Percentiles rank a stretch among this genome's conserved stretches.
Conservation (phyloP, 495 filamentous ascomycete genomes). For the Tuber aestivum region DNA sequence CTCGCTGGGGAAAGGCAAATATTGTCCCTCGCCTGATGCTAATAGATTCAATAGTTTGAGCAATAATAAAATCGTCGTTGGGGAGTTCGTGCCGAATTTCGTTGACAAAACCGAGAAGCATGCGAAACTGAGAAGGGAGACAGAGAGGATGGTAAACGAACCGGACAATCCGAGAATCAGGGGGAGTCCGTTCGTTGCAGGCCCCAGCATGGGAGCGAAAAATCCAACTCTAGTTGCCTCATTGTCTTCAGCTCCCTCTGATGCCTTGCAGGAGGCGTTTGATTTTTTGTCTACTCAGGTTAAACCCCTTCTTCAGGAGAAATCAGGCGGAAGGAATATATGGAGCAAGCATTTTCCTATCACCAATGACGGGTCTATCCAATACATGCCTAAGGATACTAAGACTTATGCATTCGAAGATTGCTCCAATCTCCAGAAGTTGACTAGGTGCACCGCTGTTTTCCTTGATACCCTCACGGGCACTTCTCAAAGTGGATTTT, state of each 20-base stretch:
- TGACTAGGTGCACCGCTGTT: neutral
- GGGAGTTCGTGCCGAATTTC: neutral
- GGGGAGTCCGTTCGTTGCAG: neutral
- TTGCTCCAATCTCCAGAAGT: neutral
- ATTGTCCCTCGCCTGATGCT: neutral
- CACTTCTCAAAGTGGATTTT: neutral
- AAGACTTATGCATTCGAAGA: neutral
- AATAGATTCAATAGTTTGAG: neutral
- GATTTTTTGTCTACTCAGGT: neutral
- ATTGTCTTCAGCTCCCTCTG: neutral
- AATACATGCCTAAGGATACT: neutral
- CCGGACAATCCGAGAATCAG: neutral
- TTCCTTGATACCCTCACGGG: neutral
- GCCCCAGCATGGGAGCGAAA: neutral
- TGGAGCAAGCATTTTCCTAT: neutral
- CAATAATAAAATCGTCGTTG: neutral
- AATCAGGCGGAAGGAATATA: neutral
- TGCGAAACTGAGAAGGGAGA: neutral
- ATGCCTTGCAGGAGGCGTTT: neutral
- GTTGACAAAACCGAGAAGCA: slow-evolving; percentile 2
- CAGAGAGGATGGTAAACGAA: neutral
- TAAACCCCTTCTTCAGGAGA: neutral
- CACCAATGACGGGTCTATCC: neutral
- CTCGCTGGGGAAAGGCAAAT: neutral
- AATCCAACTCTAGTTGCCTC: neutral